Evolutionary conservation across 2,329 filamentous ascomycete genomes (phyloP), one percentile per base, ranked within the genome.

Genomic region (Mariannaea elegans): DNA sequence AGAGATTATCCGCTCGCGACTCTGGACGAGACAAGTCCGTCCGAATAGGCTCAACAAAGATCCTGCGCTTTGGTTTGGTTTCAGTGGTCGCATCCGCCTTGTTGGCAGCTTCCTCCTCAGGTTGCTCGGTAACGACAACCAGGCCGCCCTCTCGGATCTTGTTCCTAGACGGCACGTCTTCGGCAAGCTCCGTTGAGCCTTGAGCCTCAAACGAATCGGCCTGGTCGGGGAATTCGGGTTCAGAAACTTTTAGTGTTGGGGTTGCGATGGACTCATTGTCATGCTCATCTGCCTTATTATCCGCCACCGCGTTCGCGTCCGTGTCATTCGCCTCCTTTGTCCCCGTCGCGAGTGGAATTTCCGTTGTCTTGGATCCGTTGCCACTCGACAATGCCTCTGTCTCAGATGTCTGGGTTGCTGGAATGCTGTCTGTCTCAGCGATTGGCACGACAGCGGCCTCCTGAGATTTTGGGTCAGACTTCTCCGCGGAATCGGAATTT

Each of bases 31-130:
- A 54, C 12, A 76, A 73, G 14, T 83, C 78, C 3, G 84, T 87
- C 34, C 76, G 78, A 50, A 91, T 89, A 16, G 86, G 85, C 24
- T 88, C 84, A 18, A 84, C 71, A 9, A 69, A 55, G 16, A 72
- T 64, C 56, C 73, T 80, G 27, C 75, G 78, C 24, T 65, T 71
- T 41, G 61, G 57, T 27, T 64, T 62, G 12, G 61, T 48, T 27
- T 67, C 67, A 13, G 65, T 54, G 32, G 50, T 52, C 12, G 59
- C 10, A 14, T 63, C 62, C 29, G 62, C 24, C 41, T 24, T 23
- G 7, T 47, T 55, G 3, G 27, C 32, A n/a, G 55, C 46, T 32
- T 65, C 48, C 3, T 54, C 44, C 6, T 46, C 49, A 13, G 34
- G 21, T n/a, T 64, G 57, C 48, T 65, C 51, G 2, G 63, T 48